Evolutionary conservation across 306 rosid genomes (phyloP), one percentile per base, ranked within the genome.

Genomic region (Lupinus albus): DNA sequence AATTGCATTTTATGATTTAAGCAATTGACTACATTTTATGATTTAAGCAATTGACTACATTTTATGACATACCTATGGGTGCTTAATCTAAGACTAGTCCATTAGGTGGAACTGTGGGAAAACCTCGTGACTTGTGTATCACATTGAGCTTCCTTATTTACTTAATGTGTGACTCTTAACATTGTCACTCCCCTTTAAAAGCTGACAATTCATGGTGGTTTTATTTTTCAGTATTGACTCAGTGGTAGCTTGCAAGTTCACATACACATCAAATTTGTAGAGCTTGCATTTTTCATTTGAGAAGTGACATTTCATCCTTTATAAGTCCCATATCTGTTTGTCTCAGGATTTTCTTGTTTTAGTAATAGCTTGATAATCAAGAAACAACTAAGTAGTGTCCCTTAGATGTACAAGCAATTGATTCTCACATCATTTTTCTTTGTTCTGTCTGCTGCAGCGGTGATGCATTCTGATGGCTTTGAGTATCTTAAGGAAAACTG

Each of bases 401-500:
- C 39, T 75, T 16, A 10, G 64, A 67, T 76, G 17, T 39, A 67
- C 48, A 18, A 3, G 42, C 16, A 44, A 2, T 42, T 75, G 55
- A 55, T 68, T 78, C 35, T 61, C 35, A 65, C 68, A 14, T 60
- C 7, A 71, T 64, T 56, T 38, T 53, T 44, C 56, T 52, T 57
- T 11, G 2, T 53, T 61, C 61, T 65, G 18, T 61, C 64, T 75
- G 50, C 38, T 73, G 79, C 88, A 93, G 98, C 96, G n/a, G 98
- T 93, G 61, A 93, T 93, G 98, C 91, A 87, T 76, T 84, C 96
- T 5, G 97, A 93, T 63, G 97, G 98, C 41, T 93, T 88, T 65
- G 91, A 89, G 81, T 87, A 84, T 68, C 95, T 93, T 36, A 93
- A 87, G 88, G 98, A 93, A 47, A 76, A 82, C 78, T 89, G 96